Conservation (phyloP, 176 grass and related monocot genomes). For the Rhynchospora pubera region DNA sequence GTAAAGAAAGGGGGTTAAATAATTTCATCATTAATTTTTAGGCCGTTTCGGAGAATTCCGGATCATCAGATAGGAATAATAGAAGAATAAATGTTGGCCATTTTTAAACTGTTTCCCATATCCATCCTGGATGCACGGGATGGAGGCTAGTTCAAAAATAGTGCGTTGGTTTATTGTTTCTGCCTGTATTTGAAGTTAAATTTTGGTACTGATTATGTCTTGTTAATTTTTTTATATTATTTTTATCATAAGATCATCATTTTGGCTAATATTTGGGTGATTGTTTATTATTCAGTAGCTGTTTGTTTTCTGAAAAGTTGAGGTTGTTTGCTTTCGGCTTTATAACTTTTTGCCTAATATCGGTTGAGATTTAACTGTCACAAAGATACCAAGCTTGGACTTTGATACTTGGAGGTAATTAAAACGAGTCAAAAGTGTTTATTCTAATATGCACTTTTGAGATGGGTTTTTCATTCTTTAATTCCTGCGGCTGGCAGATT, state of each 20-base stretch:
- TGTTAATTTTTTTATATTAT: neutral
- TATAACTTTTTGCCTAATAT: neutral
- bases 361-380: neutral
- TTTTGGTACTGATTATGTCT: slow-evolving; percentile 12
- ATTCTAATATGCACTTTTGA: neutral
- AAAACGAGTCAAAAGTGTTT: neutral
- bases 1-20: slow-evolving; percentile 21
- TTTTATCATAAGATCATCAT: neutral
- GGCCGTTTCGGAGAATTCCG: neutral
- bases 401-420: neutral
- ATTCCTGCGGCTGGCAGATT: too few relatives aligned
- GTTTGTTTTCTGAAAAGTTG: neutral
- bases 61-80: slow-evolving; percentile 24
- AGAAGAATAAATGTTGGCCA: slow-evolving; percentile 18
- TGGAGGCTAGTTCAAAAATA: slow-evolving; percentile 10
- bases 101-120: slow-evolving; percentile 12
- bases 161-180: slow-evolving; percentile 1
- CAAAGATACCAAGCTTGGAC: neutral
- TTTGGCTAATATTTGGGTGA: neutral
- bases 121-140: neutral
- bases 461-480: neutral
- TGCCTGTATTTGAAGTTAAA: slow-evolving; percentile 20
- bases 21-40: slow-evolving; percentile 1
- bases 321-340: neutral
- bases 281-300: neutral